phyloP scores from a whole-genome alignment of 2,329 filamentous ascomycete species.

The Lachnellula hyalina region DNA sequence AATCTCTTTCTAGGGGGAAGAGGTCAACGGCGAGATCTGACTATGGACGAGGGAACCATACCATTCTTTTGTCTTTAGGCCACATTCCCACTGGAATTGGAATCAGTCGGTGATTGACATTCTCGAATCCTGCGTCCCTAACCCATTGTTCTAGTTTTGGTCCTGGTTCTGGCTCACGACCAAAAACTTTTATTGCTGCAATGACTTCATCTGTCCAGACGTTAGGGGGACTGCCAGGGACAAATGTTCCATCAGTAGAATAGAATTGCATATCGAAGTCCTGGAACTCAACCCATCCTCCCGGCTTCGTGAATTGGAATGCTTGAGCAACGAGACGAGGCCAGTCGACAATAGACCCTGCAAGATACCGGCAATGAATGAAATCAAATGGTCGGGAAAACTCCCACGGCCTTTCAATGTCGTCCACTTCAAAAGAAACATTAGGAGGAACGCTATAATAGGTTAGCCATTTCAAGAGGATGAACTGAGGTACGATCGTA shows the following conservation, averaged over 20 bases:
- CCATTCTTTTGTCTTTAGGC: slow-evolving; percentile 32
- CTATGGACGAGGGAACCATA: not conserved
- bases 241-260: slow-evolving; percentile 12
- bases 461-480: slow-evolving; percentile 1
- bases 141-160: slow-evolving; percentile 22
- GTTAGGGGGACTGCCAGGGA: slow-evolving; percentile 6
- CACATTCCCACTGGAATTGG: slow-evolving; percentile 36
- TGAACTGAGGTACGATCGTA: not conserved
- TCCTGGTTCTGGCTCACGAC: slow-evolving; percentile 8
- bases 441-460: slow-evolving; percentile 47
- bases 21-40: not conserved
- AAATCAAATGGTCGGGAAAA: slow-evolving; percentile 50
- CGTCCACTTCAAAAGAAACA: slow-evolving; percentile 58
- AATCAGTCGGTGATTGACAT: slow-evolving; percentile 26
- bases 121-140: slow-evolving; percentile 35
- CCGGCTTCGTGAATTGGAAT: slow-evolving; percentile 10
- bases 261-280: slow-evolving; percentile 14
- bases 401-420: slow-evolving; percentile 47
- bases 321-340: slow-evolving; percentile 9
- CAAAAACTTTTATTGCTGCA: slow-evolving; percentile 5
- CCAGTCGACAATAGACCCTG: slow-evolving; percentile 13
- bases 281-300: slow-evolving; percentile 17
- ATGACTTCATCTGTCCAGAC: slow-evolving; percentile 11
- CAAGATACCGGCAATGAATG: slow-evolving; percentile 44
- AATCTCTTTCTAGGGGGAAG: slow-evolving; percentile 5